Evolutionary conservation across 2,329 filamentous ascomycete genomes (phyloP).

Genomic region (Pseudocercospora cruenta): DNA sequence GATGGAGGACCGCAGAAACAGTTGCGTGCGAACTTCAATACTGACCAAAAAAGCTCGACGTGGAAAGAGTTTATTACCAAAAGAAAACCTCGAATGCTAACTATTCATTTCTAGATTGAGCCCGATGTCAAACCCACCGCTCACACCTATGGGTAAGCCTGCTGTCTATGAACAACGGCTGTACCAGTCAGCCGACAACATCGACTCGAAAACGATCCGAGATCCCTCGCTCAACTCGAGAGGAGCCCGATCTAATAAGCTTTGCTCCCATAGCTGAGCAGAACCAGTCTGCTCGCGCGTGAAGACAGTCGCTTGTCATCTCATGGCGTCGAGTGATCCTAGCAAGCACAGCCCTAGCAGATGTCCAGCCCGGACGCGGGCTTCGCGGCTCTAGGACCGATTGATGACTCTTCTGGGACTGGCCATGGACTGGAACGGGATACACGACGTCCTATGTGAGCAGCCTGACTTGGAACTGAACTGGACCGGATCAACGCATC

Average conservation of each 20-base stretch:
- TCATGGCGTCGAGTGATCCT: background rate
- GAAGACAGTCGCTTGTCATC: background rate
- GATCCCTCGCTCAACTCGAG: background rate
- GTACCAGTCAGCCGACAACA: background rate
- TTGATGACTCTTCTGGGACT: background rate
- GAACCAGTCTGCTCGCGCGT: conserved; percentile 3
- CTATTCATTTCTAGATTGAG: conserved; percentile 10
- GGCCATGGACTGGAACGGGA: background rate
- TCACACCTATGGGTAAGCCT: conserved; percentile 19
- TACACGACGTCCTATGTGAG: background rate
- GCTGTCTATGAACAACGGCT: background rate
- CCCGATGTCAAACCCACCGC: conserved; percentile 12
- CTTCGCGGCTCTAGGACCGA: background rate
- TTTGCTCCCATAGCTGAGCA: background rate
- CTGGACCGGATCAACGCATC: no score
- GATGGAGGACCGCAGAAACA: conserved; percentile 8
- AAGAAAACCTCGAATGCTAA: background rate
- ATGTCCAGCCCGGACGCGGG: background rate
- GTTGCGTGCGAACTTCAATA: conserved; percentile 5
- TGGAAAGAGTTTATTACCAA: background rate
- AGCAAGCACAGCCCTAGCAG: background rate
- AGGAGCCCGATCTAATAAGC: background rate
- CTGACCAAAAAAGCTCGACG: background rate
- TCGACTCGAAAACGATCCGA: background rate
- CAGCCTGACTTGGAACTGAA: background rate